Evolutionary conservation across 805 yeast genomes (phyloP).

Genomic region (Candida patagonica): DNA sequence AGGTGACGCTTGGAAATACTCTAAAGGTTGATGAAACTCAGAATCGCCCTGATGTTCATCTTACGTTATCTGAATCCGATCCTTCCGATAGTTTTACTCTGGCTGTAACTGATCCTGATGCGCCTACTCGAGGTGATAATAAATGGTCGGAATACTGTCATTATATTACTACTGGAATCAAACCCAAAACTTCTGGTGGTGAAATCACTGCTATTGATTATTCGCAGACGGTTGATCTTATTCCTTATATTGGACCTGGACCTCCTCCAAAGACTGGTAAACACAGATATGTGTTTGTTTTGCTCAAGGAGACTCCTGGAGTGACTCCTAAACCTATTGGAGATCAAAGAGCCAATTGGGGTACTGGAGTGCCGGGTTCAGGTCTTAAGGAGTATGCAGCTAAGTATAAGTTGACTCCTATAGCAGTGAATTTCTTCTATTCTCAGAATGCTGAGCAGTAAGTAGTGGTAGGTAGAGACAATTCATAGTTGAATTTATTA

Average conservation of each 20-base stretch:
- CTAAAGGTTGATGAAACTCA: constrained; percentile 60
- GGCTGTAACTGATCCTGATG: constrained; percentile 88
- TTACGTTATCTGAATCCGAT: constrained; percentile 43
- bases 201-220: constrained; percentile 15
- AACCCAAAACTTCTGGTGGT: constrained; percentile 20
- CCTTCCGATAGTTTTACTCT: constrained; percentile 54
- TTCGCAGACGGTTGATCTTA: constrained; percentile 15
- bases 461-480: constrained; percentile 1
- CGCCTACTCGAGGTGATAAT: constrained; percentile 73
- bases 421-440: constrained; percentile 73
- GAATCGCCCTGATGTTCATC: constrained; percentile 52
- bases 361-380: constrained; percentile 68
- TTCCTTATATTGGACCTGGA: constrained; percentile 68
- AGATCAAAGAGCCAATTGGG: constrained; percentile 67
- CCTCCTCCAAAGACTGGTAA: constrained; percentile 84
- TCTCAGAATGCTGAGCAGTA: constrained; percentile 43
- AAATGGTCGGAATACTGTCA: constrained; percentile 87
- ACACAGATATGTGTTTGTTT: constrained; percentile 75
- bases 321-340: constrained; percentile 30
- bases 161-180: constrained; percentile 42
- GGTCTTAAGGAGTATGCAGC: constrained; percentile 72
- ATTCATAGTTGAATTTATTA: too few relatives aligned
- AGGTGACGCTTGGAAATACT: constrained; percentile 74
- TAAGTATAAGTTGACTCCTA: constrained; percentile 48
- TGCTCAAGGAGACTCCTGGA: constrained; percentile 49